Base-by-base conservation (phyloP, 139 green algal genomes). In the Medakamo hakoo region DNA sequence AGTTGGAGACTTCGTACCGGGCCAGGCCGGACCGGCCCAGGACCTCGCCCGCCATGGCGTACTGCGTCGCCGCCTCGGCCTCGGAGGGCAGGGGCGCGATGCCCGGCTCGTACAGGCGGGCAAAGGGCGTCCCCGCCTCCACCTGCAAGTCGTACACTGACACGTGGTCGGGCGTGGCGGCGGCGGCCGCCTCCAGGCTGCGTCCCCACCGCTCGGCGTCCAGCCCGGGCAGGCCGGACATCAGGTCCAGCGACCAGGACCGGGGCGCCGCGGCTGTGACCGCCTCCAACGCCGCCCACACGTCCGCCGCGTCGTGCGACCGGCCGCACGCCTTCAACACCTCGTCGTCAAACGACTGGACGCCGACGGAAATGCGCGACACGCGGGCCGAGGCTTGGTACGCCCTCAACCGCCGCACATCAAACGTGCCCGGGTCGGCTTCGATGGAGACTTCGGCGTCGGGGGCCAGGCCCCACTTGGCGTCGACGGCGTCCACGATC, bases 61-160 rank as follows among this genome's bases (percentile, higher is more conserved):
- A 96, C 88, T 95, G 95, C 57, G 78, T 70, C 2, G 86, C 84
- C 16, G 80, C 70, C 18, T 71, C 65, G 9, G 80, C 79, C 25
- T 93, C 81, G 2, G 60, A 52, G 4, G 88, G 87, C 55, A 95
- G 65, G 1, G 78, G 73, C 24, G 59, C 24, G 22, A 64, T 27
- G 0, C 86, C 88, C 3, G 73, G 67, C 0, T 52, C 31, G 68
- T 92, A 94, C 79, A 77, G 85, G 25, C 78, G 63, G 0, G 71
- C 86, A 83, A 98, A 98, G 0, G 86, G 83, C 1, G 92, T 98
- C 49, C 76, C 73, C 28, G 89, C 76, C 76, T 97, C 91, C 9
- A 98, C 79, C 79, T 97, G 91, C 23, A 98, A 76, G 78, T 97
- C 92, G 67, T 98, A 98, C 21, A 92, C 77, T 5, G 85, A 95